Conservation (phyloP, 345 rosid species). For the Ceriops decandra region DNA sequence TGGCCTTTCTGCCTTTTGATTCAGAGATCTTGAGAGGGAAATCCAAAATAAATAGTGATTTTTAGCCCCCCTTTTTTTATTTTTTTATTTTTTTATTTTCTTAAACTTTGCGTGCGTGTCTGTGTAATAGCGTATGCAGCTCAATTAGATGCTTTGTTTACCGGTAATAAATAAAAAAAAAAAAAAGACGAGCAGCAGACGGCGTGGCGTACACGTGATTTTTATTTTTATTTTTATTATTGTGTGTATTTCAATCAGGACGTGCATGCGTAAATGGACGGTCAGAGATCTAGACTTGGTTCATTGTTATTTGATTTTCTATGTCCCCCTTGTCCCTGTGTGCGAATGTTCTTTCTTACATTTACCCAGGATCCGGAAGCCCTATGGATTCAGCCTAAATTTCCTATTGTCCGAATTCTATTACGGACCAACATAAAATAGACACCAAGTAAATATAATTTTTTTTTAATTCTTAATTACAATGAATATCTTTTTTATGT, state of each 20-base stretch:
- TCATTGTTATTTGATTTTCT: not conserved
- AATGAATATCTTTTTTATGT: too few species aligned
- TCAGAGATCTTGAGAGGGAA: slow-evolving; percentile 37
- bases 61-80: not conserved
- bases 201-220: slow-evolving; percentile 40
- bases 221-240: too few species aligned
- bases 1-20: slow-evolving; percentile 21
- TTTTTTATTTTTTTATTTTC: not conserved
- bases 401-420: too few species aligned
- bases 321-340: too few species aligned
- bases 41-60: not conserved
- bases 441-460: too few species aligned
- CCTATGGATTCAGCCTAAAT: too few species aligned
- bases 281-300: slow-evolving; percentile 17
- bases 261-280: slow-evolving; percentile 22
- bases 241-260: slow-evolving; percentile 15
- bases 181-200: slow-evolving; percentile 18
- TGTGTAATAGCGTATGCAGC: too few species aligned
- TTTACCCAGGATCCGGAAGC: too few species aligned
- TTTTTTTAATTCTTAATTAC: too few species aligned
- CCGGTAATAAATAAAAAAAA: not conserved
- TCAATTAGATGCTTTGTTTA: not conserved
- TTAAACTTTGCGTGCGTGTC: too few species aligned
- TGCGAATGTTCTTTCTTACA: too few species aligned
- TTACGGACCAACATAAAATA: too few species aligned